Evolutionary conservation across 225 moss, liverwort and hornwort species (phyloP).

Genomic region (Rhytidiadelphus loreus): DNA sequence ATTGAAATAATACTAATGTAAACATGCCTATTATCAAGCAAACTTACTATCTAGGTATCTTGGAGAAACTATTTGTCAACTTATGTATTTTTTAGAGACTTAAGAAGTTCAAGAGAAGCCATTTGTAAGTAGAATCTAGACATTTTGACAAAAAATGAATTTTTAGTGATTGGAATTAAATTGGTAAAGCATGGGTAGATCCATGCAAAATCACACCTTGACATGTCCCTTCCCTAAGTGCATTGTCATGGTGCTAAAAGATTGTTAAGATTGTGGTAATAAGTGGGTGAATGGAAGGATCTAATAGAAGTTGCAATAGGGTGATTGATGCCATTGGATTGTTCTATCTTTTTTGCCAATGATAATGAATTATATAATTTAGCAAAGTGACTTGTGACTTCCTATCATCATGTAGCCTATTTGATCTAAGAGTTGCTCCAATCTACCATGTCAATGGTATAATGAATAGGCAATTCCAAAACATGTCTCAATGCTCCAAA

Average conservation of each 20-base stretch:
- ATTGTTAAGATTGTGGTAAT: neutral
- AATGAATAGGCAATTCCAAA: too few species aligned
- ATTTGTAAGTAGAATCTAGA: neutral
- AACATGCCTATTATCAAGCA: neutral
- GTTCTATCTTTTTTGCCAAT: neutral
- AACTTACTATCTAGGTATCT: neutral
- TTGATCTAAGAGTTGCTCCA: accelerated
- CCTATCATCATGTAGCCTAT: accelerated
- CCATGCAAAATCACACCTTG: accelerated
- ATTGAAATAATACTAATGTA: neutral
- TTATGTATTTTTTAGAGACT: too few species aligned
- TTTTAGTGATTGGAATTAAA: neutral
- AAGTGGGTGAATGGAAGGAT: too few species aligned
- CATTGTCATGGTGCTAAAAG: neutral
- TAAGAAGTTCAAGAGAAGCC: neutral
- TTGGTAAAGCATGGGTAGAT: neutral
- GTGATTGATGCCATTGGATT: neutral
- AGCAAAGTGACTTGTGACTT: neutral
- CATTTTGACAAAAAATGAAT: neutral
- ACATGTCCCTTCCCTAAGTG: neutral
- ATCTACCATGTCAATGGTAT: accelerated
- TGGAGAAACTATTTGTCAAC: neutral
- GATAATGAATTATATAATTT: neutral
- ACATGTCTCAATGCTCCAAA: too few species aligned
- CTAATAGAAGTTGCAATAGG: neutral